A percentile compares a stretch with the other conserved stretches of the same genome.
These are phyloP conservation scores for Tulasnella sp. DNA, from an alignment of 768 basidiomycete genomes.

Conservation along the genomic window DNA sequence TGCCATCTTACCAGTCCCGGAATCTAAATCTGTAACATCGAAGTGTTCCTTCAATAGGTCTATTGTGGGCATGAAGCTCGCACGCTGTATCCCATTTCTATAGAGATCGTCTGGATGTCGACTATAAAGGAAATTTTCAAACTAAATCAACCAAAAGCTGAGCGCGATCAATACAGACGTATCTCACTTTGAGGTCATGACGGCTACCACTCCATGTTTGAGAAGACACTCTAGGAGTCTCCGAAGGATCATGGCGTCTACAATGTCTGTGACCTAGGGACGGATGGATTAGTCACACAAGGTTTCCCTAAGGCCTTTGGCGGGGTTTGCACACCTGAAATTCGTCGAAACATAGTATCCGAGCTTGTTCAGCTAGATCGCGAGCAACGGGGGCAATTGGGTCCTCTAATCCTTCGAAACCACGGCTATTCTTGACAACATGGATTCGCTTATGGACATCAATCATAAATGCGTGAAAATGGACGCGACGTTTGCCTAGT, in stretches of 20 bases:
- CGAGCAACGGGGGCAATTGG: conserved; percentile 78
- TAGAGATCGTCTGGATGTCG: conserved; percentile 96
- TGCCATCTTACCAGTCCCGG: conserved; percentile 63
- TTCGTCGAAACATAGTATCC: conserved; percentile 90
- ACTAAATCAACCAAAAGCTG: background rate
- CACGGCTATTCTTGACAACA: conserved; percentile 55
- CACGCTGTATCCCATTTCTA: conserved; percentile 95
- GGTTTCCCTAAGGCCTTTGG: conserved; percentile 8
- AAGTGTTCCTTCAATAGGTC: conserved; percentile 81
- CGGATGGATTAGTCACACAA: background rate
- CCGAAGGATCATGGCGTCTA: conserved; percentile 94
- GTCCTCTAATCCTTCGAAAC: conserved; percentile 50
- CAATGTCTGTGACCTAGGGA: conserved; percentile 85
- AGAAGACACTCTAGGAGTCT: conserved; percentile 78
- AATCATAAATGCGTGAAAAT: conserved; percentile 99
- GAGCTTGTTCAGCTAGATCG: conserved; percentile 72
- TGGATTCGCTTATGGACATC: conserved; percentile 93
- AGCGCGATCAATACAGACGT: too few species aligned
- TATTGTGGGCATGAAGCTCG: conserved; percentile 89
- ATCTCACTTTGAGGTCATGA: conserved; percentile 96
- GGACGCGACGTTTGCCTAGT: conserved; percentile 66
- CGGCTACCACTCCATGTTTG: conserved; percentile 78
- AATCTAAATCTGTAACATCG: conserved; percentile 83
- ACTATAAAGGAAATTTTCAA: conserved; percentile 31
- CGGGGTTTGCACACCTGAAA: conserved; percentile 57